phyloP scores from a whole-genome alignment of 805 yeast species.

The Yarrowia sp. region DNA sequence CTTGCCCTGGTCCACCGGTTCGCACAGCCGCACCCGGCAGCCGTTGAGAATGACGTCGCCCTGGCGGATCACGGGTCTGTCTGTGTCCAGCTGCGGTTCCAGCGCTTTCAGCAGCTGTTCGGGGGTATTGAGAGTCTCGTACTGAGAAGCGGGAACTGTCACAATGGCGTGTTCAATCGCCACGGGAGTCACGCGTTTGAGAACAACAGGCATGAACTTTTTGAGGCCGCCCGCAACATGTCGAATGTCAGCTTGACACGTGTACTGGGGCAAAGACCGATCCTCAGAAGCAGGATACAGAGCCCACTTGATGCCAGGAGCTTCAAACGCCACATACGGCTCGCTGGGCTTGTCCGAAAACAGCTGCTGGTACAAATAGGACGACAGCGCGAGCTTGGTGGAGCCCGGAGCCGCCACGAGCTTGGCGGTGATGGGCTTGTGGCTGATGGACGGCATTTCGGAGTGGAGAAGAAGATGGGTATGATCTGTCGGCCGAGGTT shows the following conservation, averaged over 20 bases:
- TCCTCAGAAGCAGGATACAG: slow-evolving; percentile 26
- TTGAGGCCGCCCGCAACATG: slow-evolving; percentile 39
- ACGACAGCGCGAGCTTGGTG: slow-evolving; percentile 22
- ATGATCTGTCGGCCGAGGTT: slow-evolving; percentile 33
- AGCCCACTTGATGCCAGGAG: slow-evolving; percentile 36
- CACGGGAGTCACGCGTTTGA: slow-evolving; percentile 43
- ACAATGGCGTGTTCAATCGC: slow-evolving; percentile 53
- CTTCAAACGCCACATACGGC: slow-evolving; percentile 26
- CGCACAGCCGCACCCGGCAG: slow-evolving; percentile 66
- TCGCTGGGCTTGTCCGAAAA: slow-evolving; percentile 17
- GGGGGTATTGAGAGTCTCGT: slow-evolving; percentile 46
- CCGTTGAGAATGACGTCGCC: slow-evolving; percentile 55
- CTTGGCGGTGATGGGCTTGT: slow-evolving; percentile 35
- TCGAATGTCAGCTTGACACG: slow-evolving; percentile 26
- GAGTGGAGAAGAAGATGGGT: not conserved
- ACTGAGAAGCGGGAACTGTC: slow-evolving; percentile 58
- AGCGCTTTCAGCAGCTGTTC: slow-evolving; percentile 17
- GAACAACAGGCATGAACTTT: slow-evolving; percentile 37
- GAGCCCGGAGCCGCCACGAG: slow-evolving; percentile 26
- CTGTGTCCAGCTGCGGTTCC: slow-evolving; percentile 45
- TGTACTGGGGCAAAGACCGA: not conserved
- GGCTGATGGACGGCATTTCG: slow-evolving; percentile 27
- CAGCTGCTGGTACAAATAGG: slow-evolving; percentile 11
- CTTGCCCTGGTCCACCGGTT: slow-evolving; percentile 75
- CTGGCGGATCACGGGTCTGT: slow-evolving; percentile 51